These are phyloP conservation scores for Fomitopsis schrenkii DNA, from an alignment of 1,284 basidiomycete genomes.

Conservation along the genomic window DNA sequence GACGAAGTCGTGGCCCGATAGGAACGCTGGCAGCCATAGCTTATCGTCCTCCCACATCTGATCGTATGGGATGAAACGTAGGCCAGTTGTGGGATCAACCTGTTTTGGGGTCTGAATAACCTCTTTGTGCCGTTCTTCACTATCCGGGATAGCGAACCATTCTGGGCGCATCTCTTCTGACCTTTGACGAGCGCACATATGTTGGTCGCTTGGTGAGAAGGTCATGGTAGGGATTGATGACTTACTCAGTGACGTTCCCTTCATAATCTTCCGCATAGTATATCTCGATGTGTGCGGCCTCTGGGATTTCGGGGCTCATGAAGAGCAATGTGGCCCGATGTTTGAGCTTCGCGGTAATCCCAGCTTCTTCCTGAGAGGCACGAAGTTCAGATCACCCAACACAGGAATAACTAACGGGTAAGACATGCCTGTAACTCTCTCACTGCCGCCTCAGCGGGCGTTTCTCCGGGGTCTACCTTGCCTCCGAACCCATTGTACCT, in stretches of 20 bases:
- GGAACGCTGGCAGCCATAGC: constrained; percentile 57
- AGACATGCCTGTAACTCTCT: constrained; percentile 57
- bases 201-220: background rate
- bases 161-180: constrained; percentile 68
- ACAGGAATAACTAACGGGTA: background rate
- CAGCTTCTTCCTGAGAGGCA: constrained; percentile 67
- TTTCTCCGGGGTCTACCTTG: constrained; percentile 65
- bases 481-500: constrained; percentile 77
- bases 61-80: constrained; percentile 44
- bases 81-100: constrained; percentile 5
- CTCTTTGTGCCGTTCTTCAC: constrained; percentile 3
- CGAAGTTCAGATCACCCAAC: background rate
- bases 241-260: constrained; percentile 59
- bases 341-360: constrained; percentile 55
- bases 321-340: constrained; percentile 64
- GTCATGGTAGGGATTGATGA: background rate
- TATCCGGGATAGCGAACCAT: constrained; percentile 48
- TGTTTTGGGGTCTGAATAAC: background rate
- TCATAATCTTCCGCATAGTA: constrained; percentile 53
- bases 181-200: constrained; percentile 27
- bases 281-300: constrained; percentile 65
- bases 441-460: constrained; percentile 51
- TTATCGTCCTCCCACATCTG: constrained; percentile 64
- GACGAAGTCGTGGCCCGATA: constrained; percentile 43
- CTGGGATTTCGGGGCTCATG: constrained; percentile 42